Evolutionary conservation across 2,329 filamentous ascomycete species (phyloP), one percentile per base, ranked within the genome.

Genomic region (Fusarium fujikuroi): DNA sequence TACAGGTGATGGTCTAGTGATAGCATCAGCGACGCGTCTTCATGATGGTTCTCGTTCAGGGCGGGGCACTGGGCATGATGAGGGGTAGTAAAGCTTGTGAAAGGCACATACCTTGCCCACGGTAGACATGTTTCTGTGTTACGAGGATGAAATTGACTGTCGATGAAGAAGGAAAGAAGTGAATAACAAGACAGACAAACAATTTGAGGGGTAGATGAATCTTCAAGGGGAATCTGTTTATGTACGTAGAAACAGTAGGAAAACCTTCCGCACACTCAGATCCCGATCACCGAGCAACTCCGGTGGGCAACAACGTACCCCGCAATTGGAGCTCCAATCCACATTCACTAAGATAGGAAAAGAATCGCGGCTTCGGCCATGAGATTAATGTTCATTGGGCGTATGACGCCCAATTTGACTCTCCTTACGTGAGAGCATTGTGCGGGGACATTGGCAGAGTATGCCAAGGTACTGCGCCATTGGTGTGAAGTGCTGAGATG

Each of bases 1-100:
- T 95, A 90, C 95, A 98, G 79, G 92, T 97, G 82, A 97, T 97
- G 79, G 93, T 94, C 94, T 98, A 36, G 79, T 52, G 53, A 58
- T 61, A 53, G 57, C 16, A 70, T 79, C 63, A 79, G 54, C 37
- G 65, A 63, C 34, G 44, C 49, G 39, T 62, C 61, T 46, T 67
- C 43, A 53, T 63, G 54, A 71, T 62, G 40, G 40, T 66, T 57
- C 69, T 28, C 32, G 54, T 46, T 36, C 16, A 62, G 69, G 77
- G 77, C 72, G 77, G 77, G 77, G 77, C 69, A 73, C 46, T 30
- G 36, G 60, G 36, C 30, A 52, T 37, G 34, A 64, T 74, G 70
- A 69, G 69, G 73, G 64, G 70, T 70, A 73, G 59, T 28, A 66
- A 39, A 64, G 68, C 39, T 64, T 40, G 37, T 30, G 34, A 47